Evolutionary conservation across 1,284 basidiomycete species (phyloP).

Genomic region (Trametes hirsuta): DNA sequence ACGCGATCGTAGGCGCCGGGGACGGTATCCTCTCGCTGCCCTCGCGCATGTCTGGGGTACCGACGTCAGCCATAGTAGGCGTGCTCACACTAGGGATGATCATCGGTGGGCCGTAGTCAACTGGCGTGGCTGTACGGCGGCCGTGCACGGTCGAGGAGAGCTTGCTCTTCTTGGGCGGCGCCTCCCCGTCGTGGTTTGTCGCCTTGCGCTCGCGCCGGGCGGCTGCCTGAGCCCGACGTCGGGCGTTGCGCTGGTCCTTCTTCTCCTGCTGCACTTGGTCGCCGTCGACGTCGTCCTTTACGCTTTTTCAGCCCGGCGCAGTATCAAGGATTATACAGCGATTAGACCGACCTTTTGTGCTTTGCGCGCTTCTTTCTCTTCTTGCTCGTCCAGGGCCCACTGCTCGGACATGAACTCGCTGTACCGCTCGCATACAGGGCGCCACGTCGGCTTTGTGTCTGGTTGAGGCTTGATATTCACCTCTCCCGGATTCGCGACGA

Average conservation of each 20-base stretch:
- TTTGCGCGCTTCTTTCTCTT: conserved; percentile 63
- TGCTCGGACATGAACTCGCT: conserved; percentile 79
- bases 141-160: conserved; percentile 15
- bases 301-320: neutral
- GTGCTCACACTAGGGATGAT: conserved; percentile 19
- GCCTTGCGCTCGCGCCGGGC: conserved; percentile 28
- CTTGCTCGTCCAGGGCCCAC: conserved; percentile 66
- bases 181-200: conserved; percentile 22
- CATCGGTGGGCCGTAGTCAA: conserved; percentile 28
- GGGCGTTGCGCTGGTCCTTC: conserved; percentile 31
- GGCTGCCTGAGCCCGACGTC: conserved; percentile 32
- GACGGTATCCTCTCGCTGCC: conserved; percentile 42
- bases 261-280: conserved; percentile 26
- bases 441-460: conserved; percentile 57
- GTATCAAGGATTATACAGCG: neutral
- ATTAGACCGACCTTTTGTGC: conserved; percentile 16
- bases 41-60: conserved; percentile 13
- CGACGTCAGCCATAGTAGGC: conserved; percentile 16
- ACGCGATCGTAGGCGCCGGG: conserved; percentile 52
- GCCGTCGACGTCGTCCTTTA: conserved; percentile 8
- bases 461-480: conserved; percentile 37
- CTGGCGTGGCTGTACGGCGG: conserved; percentile 9
- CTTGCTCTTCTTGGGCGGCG: conserved; percentile 20
- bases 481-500: conserved; percentile 42
- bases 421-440: conserved; percentile 79